Conservation (phyloP, 495 filamentous ascomycete genomes). For the Penicillium maclennaniae region DNA sequence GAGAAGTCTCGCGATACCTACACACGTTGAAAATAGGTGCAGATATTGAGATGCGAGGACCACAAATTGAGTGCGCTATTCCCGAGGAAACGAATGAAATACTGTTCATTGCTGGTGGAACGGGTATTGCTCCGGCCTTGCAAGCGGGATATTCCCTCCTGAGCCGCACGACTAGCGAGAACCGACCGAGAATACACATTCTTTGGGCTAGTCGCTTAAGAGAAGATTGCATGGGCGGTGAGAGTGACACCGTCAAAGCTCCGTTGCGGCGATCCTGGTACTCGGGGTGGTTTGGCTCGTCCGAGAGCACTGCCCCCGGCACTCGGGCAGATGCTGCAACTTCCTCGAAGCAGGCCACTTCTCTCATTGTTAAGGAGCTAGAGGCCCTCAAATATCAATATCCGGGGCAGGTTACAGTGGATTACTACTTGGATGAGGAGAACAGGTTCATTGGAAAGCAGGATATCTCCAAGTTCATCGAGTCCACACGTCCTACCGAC, state of each 20-base stretch:
- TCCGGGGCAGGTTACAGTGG: conserved; percentile 53
- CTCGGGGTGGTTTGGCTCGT: conserved; percentile 24
- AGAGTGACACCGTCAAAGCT: conserved; percentile 25
- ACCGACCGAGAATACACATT: conserved; percentile 50
- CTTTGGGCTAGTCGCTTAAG: conserved; percentile 63
- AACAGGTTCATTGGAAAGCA: conserved; percentile 54
- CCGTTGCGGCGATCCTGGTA: conserved; percentile 30
- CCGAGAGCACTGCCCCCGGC: not conserved
- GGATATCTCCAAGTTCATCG: conserved; percentile 38
- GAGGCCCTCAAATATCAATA: conserved; percentile 53
- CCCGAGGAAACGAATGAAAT: conserved; percentile 52
- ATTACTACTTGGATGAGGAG: conserved; percentile 80
- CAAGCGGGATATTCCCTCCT: conserved; percentile 67
- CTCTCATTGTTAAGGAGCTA: conserved; percentile 58
- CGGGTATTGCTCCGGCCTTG: conserved; percentile 86
- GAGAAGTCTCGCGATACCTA: conserved; percentile 67
- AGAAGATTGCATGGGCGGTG: conserved; percentile 55
- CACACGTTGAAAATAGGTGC: conserved; percentile 56
- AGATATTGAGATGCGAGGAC: conserved; percentile 71
- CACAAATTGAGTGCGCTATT: conserved; percentile 64
- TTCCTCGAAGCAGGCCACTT: conserved; percentile 6
- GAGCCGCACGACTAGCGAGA: conserved; percentile 20
- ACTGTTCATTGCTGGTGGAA: conserved; percentile 87
- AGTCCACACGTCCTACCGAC: conserved; percentile 18
- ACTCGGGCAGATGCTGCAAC: not conserved